phyloP scores from a whole-genome alignment of 108 stramenopile genomes.

The Cyclotella cryptica region DNA sequence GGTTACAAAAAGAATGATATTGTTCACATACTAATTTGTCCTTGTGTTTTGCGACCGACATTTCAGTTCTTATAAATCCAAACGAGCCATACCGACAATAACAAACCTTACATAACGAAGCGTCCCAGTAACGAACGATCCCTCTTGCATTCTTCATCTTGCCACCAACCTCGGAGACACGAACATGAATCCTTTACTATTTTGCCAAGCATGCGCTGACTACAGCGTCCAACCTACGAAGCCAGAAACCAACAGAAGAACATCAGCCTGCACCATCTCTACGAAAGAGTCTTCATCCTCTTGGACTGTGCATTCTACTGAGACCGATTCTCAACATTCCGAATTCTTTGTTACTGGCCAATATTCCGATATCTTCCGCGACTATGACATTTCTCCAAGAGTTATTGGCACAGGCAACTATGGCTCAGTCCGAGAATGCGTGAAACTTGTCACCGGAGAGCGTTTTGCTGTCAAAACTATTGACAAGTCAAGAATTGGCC shows the following conservation, averaged over 20 bases:
- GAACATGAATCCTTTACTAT: not conserved
- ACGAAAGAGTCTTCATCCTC: constrained; percentile 7
- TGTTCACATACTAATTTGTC: too few relatives aligned
- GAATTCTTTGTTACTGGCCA: constrained; percentile 17
- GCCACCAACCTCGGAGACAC: too few relatives aligned
- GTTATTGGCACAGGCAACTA: constrained; percentile 43
- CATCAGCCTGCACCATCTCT: not conserved
- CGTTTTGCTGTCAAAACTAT: constrained; percentile 74
- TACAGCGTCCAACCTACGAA: not conserved
- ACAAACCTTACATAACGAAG: too few relatives aligned
- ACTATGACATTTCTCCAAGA: constrained; percentile 21
- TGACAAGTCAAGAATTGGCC: constrained; percentile 44
- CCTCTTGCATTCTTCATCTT: too few relatives aligned
- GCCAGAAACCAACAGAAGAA: not conserved
- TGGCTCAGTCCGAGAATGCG: constrained; percentile 37
- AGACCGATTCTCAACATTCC: not conserved
- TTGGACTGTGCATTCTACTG: not conserved
- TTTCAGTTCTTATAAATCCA: too few relatives aligned
- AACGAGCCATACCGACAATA: too few relatives aligned
- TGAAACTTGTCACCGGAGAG: constrained; percentile 43
- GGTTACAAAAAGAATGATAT: too few relatives aligned
- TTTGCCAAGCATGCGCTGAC: constrained; percentile 3
- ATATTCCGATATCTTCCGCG: constrained; percentile 18
- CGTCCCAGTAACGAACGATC: too few relatives aligned
- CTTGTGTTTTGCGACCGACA: too few relatives aligned